Base-by-base conservation (phyloP, 202 grass and related monocot genomes). In the Miscanthus sacchariflorus region DNA sequence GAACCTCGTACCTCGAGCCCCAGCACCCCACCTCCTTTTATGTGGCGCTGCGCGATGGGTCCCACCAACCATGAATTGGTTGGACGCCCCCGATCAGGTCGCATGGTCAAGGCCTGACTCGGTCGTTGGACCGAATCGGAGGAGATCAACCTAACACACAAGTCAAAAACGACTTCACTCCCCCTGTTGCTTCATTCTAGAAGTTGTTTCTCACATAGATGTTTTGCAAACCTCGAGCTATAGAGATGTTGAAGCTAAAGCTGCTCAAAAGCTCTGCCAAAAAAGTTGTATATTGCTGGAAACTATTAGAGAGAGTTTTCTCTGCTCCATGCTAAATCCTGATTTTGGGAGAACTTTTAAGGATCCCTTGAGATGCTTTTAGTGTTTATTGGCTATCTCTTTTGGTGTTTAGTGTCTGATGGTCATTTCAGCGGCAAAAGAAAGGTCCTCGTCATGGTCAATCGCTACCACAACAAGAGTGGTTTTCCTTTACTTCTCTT, bases 381-480 rank as follows among this genome's bases (percentile, higher is more conserved):
- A 1, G 21, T 17, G 33, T n/a, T 9, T 87, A 28, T 82, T 67
- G 58, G 70, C 8, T 2, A 21, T 73, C 42, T 28, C 58, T 68
- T 80, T 40, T 82, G 63, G 23, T 56, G 36, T 82, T 36, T 23
- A 15, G 33, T 43, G 75, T 25, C 13, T 44, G 19, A 73, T 75
- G 30, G 33, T 45, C 82, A 74, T 12, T 64, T 44, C 12, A 30
- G 35, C 30, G 58, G 76, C 12, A 28, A 50, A 56, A 68, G 8
- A 35, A 75, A 58, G 44, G 45, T 11, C 14, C 5, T 80, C 9
- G 18, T 42, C 18, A 10, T 50, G 81, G 75, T 79, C 28, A 65
- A 56, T 14, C 48, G 52, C 50, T 65, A 84, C 81, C 87, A 78
- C 65, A 63, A 88, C 0, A 67, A 17, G 52, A 36, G 24, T 12